Base-by-base conservation (phyloP, 495 filamentous ascomycete genomes). In the Filosporella fistucella region DNA sequence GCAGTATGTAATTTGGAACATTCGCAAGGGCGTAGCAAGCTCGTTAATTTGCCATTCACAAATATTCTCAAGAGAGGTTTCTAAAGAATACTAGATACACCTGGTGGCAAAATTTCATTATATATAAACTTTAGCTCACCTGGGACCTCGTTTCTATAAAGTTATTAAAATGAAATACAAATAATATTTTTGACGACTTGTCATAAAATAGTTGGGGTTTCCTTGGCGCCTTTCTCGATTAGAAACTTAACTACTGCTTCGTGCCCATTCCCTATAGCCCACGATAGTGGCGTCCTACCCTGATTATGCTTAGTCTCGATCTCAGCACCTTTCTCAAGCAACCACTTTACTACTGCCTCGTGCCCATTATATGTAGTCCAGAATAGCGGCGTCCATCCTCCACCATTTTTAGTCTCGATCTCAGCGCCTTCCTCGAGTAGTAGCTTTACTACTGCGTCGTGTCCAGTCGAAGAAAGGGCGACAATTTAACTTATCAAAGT, bases 391-490 rank as follows among this genome's bases (percentile, higher is more conserved):
- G 30, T 36, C 14, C 17, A 32, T 35, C 6, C 33, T 35, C n/a
- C n/a, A 23, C 33, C 23, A 40, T 40, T 32, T 5, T 12, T 12
- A 3, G 20, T 25, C 23, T 43, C 40, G n/a, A n/a, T n/a, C 35
- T 9, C n/a, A n/a, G n/a, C n/a, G n/a, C n/a, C n/a, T n/a, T n/a
- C n/a, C n/a, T n/a, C n/a, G n/a, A n/a, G n/a, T 22, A 47, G 18
- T 12, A 21, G 29, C 44, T 37, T 22, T 10, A 47, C 30, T 16
- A 47, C 29, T 25, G 16, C 44, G 21, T 22, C 29, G 37, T 47
- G 42, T 45, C 42, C 42, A 45, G 34, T 34, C 42, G 20, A 44
- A 44, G 12, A 30, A 44, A 44, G n/a, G 16, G 24, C 24, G 23
- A 42, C 25, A 6, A 16, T 29, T 23, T 17, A 44, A 44, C 25